These are phyloP conservation scores for Selaginella moellendorffii DNA, from an alignment of 75 land plant species.

Conservation along the genomic window DNA sequence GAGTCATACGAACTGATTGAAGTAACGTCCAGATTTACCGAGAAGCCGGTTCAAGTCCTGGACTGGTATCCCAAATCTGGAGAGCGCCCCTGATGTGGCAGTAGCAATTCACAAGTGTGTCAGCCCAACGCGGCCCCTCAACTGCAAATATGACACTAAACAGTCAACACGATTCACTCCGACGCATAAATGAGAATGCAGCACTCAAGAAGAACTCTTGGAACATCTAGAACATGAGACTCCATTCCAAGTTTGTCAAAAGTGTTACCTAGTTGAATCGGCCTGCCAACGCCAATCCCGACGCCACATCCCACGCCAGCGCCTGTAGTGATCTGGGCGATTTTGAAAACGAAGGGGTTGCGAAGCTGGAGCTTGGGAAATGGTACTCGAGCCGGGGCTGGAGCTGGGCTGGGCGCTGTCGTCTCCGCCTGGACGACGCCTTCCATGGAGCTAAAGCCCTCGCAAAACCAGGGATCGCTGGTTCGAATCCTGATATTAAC, in stretches of 20 bases:
- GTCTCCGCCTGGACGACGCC: neutral
- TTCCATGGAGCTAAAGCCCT: too few species aligned
- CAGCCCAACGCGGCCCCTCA: neutral
- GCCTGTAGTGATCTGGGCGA: conserved; percentile 90
- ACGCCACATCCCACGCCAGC: conserved; percentile 90
- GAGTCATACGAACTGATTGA: neutral
- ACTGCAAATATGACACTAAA: neutral
- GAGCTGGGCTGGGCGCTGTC: too few species aligned
- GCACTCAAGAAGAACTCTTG: too few species aligned
- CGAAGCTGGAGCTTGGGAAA: conserved; percentile 20
- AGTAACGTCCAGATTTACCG: neutral
- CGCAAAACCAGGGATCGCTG: too few species aligned
- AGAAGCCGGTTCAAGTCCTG: neutral
- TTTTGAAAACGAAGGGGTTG: conserved; percentile 79
- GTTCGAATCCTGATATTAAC: too few species aligned
- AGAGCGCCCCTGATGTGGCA: neutral
- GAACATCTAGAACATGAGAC: too few species aligned
- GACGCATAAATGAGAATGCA: too few species aligned
- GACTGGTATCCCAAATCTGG: neutral
- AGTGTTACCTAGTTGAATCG: conserved; percentile 54
- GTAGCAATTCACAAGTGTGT: neutral
- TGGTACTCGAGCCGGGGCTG: neutral
- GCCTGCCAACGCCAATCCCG: conserved; percentile 89
- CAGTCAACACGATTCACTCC: neutral
- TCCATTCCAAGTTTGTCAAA: too few species aligned